Percentiles rank a stretch among this genome's conserved stretches.
Evolutionary conservation across 805 yeast genomes (phyloP).

Genomic region (Saturnispora sanitii): DNA sequence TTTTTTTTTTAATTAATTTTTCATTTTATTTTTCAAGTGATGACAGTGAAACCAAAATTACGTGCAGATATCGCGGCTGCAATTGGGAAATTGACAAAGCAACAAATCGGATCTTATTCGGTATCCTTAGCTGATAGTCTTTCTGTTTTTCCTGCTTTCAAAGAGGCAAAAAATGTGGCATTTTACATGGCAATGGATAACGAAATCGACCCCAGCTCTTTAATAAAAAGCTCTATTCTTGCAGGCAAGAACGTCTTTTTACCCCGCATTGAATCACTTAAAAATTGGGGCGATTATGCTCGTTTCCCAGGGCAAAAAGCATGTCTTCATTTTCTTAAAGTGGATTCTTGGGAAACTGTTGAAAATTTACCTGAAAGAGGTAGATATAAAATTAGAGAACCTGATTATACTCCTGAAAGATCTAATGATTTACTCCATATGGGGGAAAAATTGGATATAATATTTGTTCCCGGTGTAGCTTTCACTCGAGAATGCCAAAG

Average conservation of each 20-base stretch:
- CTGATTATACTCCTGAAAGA: slow-evolving; percentile 25
- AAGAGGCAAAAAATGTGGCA: slow-evolving; percentile 42
- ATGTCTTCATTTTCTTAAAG: slow-evolving; percentile 47
- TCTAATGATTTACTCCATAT: slow-evolving; percentile 18
- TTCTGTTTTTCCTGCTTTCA: slow-evolving; percentile 25
- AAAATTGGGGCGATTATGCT: slow-evolving; percentile 22
- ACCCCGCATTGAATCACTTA: slow-evolving; percentile 35
- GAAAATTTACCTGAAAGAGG: slow-evolving; percentile 52
- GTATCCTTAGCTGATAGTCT: slow-evolving; percentile 6
- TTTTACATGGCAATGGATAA: slow-evolving; percentile 65
- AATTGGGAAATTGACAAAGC: too few relatives aligned
- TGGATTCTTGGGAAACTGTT: slow-evolving; percentile 36
- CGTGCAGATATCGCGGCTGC: too few relatives aligned
- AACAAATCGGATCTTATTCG: not conserved
- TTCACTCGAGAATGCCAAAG: slow-evolving; percentile 43
- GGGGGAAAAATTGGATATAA: slow-evolving; percentile 42
- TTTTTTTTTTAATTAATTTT: too few relatives aligned
- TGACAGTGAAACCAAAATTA: too few relatives aligned
- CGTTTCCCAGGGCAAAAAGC: slow-evolving; percentile 27
- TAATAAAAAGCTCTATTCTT: slow-evolving; percentile 44
- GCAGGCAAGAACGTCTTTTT: slow-evolving; percentile 42
- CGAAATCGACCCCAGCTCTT: slow-evolving; percentile 52
- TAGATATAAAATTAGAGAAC: slow-evolving; percentile 58
- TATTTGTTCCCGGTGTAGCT: slow-evolving; percentile 81
- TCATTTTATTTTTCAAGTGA: too few relatives aligned